These are phyloP conservation scores for Pulveroboletus sp. DNA, from an alignment of 768 basidiomycete genomes.

Conservation along the genomic window DNA sequence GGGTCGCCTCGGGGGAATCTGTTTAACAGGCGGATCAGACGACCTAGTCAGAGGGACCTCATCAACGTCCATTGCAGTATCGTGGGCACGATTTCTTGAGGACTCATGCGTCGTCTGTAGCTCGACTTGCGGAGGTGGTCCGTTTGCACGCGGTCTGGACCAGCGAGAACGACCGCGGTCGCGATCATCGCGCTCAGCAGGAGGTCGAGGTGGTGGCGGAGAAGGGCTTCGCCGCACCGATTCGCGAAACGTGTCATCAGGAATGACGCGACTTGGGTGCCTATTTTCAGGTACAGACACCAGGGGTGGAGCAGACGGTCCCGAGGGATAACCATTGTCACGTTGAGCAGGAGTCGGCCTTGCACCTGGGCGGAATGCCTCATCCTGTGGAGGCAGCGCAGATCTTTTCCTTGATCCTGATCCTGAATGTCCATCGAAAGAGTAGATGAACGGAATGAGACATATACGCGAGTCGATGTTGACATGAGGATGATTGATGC, in stretches of 20 bases:
- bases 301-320: not conserved
- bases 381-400: slow-evolving; percentile 37
- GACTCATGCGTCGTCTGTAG: slow-evolving; percentile 17
- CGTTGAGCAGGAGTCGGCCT: slow-evolving; percentile 12
- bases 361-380: slow-evolving; percentile 25
- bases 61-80: slow-evolving; percentile 28
- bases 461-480: slow-evolving; percentile 24
- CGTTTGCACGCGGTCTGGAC: slow-evolving; percentile 11
- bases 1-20: slow-evolving; percentile 13
- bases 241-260: slow-evolving; percentile 7
- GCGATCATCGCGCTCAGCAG: slow-evolving; percentile 12
- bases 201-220: slow-evolving; percentile 9
- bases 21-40: slow-evolving; percentile 17
- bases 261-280: not conserved
- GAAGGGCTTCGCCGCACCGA: slow-evolving; percentile 13
- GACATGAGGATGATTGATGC: slow-evolving; percentile 28
- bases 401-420: slow-evolving; percentile 33
- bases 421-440: slow-evolving; percentile 21
- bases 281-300: slow-evolving; percentile 10
- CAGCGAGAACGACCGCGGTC: slow-evolving; percentile 16
- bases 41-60: slow-evolving; percentile 19
- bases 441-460: slow-evolving; percentile 17
- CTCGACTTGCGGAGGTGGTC: slow-evolving; percentile 13
- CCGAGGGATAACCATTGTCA: slow-evolving; percentile 7
- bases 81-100: slow-evolving; percentile 20